phyloP scores from a whole-genome alignment of 768 basidiomycete genomes.

The Kwoniella pini region DNA sequence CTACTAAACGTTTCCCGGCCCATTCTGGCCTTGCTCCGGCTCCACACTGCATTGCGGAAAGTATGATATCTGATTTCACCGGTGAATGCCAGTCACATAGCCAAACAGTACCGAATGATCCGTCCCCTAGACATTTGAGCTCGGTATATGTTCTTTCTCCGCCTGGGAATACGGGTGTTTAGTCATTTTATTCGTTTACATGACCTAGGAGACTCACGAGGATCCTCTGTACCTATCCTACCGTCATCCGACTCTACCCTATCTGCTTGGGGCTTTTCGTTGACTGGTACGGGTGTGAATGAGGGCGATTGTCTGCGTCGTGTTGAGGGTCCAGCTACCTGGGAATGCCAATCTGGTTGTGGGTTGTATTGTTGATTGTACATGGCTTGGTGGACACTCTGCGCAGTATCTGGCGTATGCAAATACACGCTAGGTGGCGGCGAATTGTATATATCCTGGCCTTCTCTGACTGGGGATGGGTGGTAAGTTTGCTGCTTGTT shows the following conservation, averaged over 20 bases:
- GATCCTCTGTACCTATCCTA: conserved; percentile 39
- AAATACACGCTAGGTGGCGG: conserved; percentile 1
- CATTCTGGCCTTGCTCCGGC: conserved; percentile 91
- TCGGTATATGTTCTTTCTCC: conserved; percentile 88
- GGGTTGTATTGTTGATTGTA: not conserved
- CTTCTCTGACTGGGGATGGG: not conserved
- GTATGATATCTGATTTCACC: conserved; percentile 82
- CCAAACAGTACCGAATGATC: conserved; percentile 98
- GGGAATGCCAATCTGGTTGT: conserved; percentile 19
- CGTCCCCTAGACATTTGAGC: conserved; percentile 95
- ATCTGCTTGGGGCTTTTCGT: not conserved
- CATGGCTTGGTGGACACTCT: not conserved
- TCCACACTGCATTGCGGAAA: conserved; percentile 95
- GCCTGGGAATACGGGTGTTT: conserved; percentile 56
- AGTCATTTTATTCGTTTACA: not conserved
- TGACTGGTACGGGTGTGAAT: not conserved
- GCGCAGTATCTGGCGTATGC: conserved; percentile 7
- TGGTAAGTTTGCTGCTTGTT: not conserved
- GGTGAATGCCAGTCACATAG: conserved; percentile 99
- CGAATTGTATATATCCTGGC: not conserved
- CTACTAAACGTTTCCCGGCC: conserved; percentile 89
- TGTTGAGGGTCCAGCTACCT: conserved; percentile 16
- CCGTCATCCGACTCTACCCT: conserved; percentile 28
- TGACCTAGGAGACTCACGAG: conserved; percentile 28
- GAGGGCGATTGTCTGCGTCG: conserved; percentile 12